phyloP scores from a whole-genome alignment of 2,329 filamentous ascomycete genomes.

The Colletotrichum endophyticum region DNA sequence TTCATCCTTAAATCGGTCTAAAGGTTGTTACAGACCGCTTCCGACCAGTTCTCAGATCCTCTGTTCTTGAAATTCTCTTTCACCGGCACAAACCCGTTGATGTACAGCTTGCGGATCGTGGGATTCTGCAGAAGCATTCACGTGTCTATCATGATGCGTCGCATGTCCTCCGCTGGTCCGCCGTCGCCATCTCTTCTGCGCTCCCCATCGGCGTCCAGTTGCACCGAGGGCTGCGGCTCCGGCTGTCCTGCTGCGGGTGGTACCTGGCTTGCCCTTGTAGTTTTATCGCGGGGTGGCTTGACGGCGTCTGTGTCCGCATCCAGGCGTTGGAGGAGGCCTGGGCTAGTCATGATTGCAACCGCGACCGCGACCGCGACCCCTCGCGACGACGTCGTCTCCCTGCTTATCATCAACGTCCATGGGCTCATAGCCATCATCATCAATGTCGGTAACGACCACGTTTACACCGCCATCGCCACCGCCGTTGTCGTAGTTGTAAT shows the following conservation, averaged over 20 bases:
- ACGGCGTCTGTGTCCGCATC: background rate
- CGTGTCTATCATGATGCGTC: background rate
- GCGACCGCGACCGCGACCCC: background rate
- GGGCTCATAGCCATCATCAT: background rate
- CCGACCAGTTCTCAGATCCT: background rate
- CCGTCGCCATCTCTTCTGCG: background rate
- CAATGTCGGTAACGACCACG: background rate
- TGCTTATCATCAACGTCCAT: background rate
- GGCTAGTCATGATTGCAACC: background rate
- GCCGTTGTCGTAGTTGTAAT: background rate
- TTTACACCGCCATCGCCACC: background rate
- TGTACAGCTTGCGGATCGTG: background rate
- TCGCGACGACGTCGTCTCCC: background rate
- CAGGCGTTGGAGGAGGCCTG: background rate
- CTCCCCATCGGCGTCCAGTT: background rate
- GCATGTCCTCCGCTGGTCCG: no score
- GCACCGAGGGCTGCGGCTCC: background rate
- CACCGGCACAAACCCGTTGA: background rate
- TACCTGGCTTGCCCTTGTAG: background rate
- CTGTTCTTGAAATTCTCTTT: background rate
- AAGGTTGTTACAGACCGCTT: background rate
- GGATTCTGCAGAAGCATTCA: background rate
- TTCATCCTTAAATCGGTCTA: background rate
- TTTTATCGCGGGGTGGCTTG: background rate
- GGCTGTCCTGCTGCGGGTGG: background rate